Percentiles rank a stretch among this genome's conserved stretches.
phyloP scores from a whole-genome alignment of 495 filamentous ascomycete species.

The Xylaria flabelliformis region DNA sequence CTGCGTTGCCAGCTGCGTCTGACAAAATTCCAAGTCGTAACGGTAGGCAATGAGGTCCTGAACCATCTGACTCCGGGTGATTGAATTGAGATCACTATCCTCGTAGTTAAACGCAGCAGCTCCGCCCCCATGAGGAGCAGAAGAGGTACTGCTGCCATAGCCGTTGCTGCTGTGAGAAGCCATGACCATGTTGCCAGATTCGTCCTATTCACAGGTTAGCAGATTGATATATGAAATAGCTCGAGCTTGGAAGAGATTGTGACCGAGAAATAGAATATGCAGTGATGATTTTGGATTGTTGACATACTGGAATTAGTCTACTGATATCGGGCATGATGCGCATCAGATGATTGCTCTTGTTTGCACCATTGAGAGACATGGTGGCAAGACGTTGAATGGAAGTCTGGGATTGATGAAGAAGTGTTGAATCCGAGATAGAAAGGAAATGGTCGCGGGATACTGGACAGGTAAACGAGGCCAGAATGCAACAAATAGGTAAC shows the following conservation, averaged over 20 bases:
- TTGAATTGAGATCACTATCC: conserved; percentile 43
- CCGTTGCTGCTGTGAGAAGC: conserved; percentile 23
- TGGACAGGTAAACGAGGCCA: not conserved
- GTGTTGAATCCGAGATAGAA: not conserved
- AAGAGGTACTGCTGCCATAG: conserved; percentile 25
- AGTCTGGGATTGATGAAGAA: not conserved
- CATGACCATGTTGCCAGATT: conserved; percentile 10
- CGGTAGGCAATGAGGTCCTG: conserved; percentile 52
- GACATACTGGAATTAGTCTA: conserved; percentile 32
- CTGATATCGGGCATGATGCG: conserved; percentile 33
- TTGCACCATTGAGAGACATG: conserved; percentile 21
- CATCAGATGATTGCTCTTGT: conserved; percentile 21
- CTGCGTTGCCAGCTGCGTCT: conserved; percentile 37
- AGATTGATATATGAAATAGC: not conserved
- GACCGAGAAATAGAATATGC: not conserved
- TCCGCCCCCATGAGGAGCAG: conserved; percentile 15
- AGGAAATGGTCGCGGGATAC: not conserved
- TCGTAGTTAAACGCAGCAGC: conserved; percentile 34
- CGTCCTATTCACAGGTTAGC: conserved; percentile 20
- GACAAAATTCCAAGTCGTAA: conserved; percentile 49
- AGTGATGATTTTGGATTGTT: not conserved
- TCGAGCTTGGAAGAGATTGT: not conserved
- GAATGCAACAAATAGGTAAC: not conserved
- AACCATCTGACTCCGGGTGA: conserved; percentile 49
- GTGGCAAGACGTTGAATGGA: conserved; percentile 1